Base-by-base conservation (phyloP, 1,284 basidiomycete genomes). In the Sanghuangporus weigelae region DNA sequence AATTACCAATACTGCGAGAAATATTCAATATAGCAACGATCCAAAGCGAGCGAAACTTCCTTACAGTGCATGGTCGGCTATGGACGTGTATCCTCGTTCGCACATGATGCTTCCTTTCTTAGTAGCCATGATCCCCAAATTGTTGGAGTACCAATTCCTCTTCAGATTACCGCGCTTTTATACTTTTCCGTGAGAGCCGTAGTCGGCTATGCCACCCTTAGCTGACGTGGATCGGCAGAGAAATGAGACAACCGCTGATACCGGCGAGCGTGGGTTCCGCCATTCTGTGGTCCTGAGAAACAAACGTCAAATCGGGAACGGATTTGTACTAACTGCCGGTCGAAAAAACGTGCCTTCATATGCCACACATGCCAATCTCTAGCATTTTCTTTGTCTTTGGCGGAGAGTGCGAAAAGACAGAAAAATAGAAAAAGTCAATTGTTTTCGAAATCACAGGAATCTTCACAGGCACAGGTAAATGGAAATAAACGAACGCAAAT, bases 21-120 rank as follows among this genome's bases (percentile, higher is more conserved):
- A 49, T 10, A 23, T 49, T n/a, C 48, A 49, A 21, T 21, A 19
- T 16, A 10, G 10, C n/a, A 49, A 2, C 2, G 10, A 49, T 12
- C n/a, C 21, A 16, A 10, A 12, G 26, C 16, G 7, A 42, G 39
- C 11, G 38, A 11, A 31, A 21, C 46, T 31, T 4, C 76, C 84
- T 70, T 72, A 90, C 87, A 90, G 72, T 55, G 79, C 89, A 77
- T 90, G 89, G 69, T 90, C 87, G 35, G 86, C 81, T 59, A 90
- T 87, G 21, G 85, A 76, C 57, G 84, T 73, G 69, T 90, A 90
- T 57, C 84, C 86, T 63, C 80, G 73, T 31, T 77, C 74, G 19
- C 40, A 42, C 40, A 42, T 42, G 11, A 42, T 42, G n/a, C 40
- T 42, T 42, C 40, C 40, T n/a, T 42, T 42, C 40, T 42, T 42